A percentile compares a stretch with the other conserved stretches of the same genome.
phyloP scores from a whole-genome alignment of 2,329 filamentous ascomycete genomes.

The Simplicillium sp. region DNA sequence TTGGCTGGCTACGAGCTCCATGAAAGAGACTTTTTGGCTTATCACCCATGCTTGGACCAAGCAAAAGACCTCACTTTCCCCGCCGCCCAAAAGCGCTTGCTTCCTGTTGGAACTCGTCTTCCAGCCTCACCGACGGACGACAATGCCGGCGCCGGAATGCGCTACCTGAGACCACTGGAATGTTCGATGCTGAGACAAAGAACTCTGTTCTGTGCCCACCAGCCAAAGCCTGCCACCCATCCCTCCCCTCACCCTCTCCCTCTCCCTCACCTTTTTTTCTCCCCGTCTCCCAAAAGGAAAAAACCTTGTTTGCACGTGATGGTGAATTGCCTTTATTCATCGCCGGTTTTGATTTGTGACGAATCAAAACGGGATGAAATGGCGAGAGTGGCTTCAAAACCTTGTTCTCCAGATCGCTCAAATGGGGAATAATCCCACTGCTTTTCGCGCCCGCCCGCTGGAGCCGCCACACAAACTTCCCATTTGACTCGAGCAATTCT shows the following conservation, averaged over 20 bases:
- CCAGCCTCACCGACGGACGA: constrained; percentile 22
- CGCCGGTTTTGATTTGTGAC: not conserved
- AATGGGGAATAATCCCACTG: too few species aligned
- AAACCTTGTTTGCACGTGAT: not conserved
- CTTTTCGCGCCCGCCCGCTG: too few species aligned
- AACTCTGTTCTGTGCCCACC: not conserved
- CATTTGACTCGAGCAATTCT: too few species aligned
- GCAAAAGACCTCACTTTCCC: not conserved
- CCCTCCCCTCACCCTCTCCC: too few species aligned
- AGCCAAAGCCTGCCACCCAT: too few species aligned
- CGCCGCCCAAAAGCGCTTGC: constrained; percentile 1
- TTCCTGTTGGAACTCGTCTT: not conserved
- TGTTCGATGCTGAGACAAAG: not conserved
- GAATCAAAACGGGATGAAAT: constrained; percentile 2
- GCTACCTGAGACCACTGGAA: constrained; percentile 6
- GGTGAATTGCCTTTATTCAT: not conserved
- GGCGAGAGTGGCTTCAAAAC: not conserved
- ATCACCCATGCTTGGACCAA: too few species aligned
- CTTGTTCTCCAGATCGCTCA: too few species aligned
- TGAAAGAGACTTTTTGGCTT: not conserved
- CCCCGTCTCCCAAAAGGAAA: not conserved
- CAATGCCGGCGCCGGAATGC: constrained; percentile 17
- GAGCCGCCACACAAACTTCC: too few species aligned
- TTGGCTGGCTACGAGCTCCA: constrained; percentile 5
- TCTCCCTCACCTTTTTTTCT: too few species aligned